Evolutionary conservation across 306 rosid species (phyloP), one percentile per base, ranked within the genome.

Genomic region (Lathyrus sativus): DNA sequence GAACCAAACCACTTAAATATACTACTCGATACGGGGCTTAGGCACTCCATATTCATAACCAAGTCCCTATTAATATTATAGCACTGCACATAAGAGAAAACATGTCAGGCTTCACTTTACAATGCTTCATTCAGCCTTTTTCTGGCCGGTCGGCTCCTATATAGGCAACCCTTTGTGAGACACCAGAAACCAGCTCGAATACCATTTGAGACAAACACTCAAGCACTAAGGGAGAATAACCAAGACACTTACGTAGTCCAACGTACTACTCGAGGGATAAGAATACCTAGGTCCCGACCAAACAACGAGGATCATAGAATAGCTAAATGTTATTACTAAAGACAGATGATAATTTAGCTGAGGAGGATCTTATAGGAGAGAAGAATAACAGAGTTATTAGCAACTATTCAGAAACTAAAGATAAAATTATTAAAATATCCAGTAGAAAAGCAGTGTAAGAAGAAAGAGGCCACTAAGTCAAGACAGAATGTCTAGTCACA

Each of bases 371-470:
- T 35, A 35, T 5, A 62, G 51, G 38, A 41, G 12, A 55, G 39
- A 53, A 66, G 67, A 65, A 58, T 43, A 45, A 28, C 18, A 19
- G 28, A 55, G 59, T n/a, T 57, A 49, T 14, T 4, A 63, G 43
- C n/a, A 51, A 46, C 35, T 58, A 7, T 53, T 53, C 11, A 38
- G 46, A 76, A 31, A 60, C 50, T 69, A 13, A 17, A 46, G 33
- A 19, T 62, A 77, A 31, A 9, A 46, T 28, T 62, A 48, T 14
- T 68, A 57, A 69, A 74, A 50, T 31, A 59, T 41, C 38, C 13
- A 17, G 51, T 67, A 50, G 19, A 78, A 67, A 33, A 46, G 57
- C 3, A 14, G 51, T 42, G 51, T 31, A 72, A 51, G 76, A 55
- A 58, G 73, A 62, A 62, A 62, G 33, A 24, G 45, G 51, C 45